These are phyloP conservation scores for Massarina eburnea DNA, from an alignment of 2,329 filamentous ascomycete genomes.

Conservation along the genomic window DNA sequence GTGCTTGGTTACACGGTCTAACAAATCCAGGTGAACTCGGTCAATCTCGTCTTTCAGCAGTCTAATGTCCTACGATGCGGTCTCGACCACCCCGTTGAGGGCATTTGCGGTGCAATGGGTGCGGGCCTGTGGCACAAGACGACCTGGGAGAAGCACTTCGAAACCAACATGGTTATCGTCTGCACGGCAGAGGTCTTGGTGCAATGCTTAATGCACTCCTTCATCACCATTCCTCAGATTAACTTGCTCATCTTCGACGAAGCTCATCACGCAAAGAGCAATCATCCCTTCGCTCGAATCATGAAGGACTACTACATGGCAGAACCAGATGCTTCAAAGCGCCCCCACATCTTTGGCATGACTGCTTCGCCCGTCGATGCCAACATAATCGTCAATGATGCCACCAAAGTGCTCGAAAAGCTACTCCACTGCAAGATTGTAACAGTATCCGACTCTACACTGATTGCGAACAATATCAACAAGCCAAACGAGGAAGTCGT, in stretches of 20 bases:
- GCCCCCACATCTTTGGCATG: conserved; percentile 90
- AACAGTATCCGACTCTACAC: conserved; percentile 65
- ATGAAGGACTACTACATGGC: conserved; percentile 81
- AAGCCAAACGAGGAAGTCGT: conserved; percentile 62
- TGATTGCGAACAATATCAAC: conserved; percentile 61
- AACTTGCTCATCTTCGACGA: conserved; percentile 95
- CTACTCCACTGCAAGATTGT: conserved; percentile 81
- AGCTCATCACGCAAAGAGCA: conserved; percentile 93
- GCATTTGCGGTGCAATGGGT: conserved; percentile 72
- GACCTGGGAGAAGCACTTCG: conserved; percentile 61
- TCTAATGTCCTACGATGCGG: conserved; percentile 79
- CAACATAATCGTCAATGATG: conserved; percentile 69
- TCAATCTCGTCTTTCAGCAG: conserved; percentile 89
- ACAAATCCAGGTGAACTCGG: conserved; percentile 69
- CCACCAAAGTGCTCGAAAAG: conserved; percentile 71
- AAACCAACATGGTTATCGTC: conserved; percentile 78
- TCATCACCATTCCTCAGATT: conserved; percentile 77
- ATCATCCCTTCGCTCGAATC: conserved; percentile 85
- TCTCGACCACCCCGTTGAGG: conserved; percentile 72
- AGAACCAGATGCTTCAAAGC: conserved; percentile 46
- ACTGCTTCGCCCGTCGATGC: conserved; percentile 93
- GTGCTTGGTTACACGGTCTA: not conserved
- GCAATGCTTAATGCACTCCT: conserved; percentile 75
- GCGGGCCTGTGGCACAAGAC: conserved; percentile 62
- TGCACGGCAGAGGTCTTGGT: conserved; percentile 88